A percentile compares a stretch with the other conserved stretches of the same genome.
These are phyloP conservation scores for Hymenoscyphus repandus DNA, from an alignment of 2,329 filamentous ascomycete species.

Conservation along the genomic window DNA sequence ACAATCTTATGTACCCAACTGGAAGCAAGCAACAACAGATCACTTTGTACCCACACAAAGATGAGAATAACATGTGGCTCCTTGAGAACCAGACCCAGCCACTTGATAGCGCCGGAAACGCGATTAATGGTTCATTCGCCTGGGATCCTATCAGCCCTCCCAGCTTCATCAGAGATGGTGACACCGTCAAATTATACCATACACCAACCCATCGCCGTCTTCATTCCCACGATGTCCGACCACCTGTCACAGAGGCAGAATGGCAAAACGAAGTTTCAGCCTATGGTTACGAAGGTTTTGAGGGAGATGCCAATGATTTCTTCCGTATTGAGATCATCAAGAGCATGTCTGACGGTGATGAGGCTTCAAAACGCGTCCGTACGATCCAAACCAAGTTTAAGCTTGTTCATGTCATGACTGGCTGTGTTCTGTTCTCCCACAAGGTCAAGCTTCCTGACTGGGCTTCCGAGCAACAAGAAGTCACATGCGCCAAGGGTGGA, in stretches of 20 bases:
- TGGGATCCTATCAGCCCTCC: slow-evolving; percentile 71
- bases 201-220: slow-evolving; percentile 77
- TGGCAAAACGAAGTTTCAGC: slow-evolving; percentile 97
- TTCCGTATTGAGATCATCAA: slow-evolving; percentile 96
- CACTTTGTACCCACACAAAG: slow-evolving; percentile 97
- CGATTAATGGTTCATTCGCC: slow-evolving; percentile 73
- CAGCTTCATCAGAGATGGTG: slow-evolving; percentile 71
- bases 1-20: slow-evolving; percentile 93
- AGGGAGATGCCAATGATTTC: slow-evolving; percentile 92
- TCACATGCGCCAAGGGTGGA: slow-evolving; percentile 90
- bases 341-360: slow-evolving; percentile 71
- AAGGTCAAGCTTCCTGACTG: slow-evolving; percentile 98
- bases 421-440: slow-evolving; percentile 93
- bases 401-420: slow-evolving; percentile 93
- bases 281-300: slow-evolving; percentile 95
- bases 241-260: slow-evolving; percentile 78
- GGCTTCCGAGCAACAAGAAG: slow-evolving; percentile 97
- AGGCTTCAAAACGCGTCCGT: slow-evolving; percentile 78
- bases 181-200: slow-evolving; percentile 80
- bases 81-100: slow-evolving; percentile 96
- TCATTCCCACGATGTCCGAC: slow-evolving; percentile 91
- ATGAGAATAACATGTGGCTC: slow-evolving; percentile 94
- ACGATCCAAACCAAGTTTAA: slow-evolving; percentile 97
- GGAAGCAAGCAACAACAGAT: slow-evolving; percentile 99
- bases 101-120: slow-evolving; percentile 65